Evolutionary conservation across 1,284 basidiomycete species (phyloP).

Genomic region (Leucoagaricus sp.): DNA sequence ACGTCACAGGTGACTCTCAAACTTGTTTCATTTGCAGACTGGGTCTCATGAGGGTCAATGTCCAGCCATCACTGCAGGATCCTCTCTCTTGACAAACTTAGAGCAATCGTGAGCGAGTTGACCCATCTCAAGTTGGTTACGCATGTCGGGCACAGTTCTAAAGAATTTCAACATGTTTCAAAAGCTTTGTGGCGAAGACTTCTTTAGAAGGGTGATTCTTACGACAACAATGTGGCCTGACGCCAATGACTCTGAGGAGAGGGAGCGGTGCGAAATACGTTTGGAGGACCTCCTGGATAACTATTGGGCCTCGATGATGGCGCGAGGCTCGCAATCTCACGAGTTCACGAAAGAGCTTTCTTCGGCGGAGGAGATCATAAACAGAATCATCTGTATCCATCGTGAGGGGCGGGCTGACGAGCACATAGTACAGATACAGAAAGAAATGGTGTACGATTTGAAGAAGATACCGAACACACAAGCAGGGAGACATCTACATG

Average conservation of each 20-base stretch:
- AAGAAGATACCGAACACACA: conserved; percentile 14
- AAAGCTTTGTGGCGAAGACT: conserved; percentile 3
- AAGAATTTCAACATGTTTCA: conserved; percentile 6
- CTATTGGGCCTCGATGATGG: background rate
- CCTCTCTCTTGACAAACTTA: too few relatives aligned
- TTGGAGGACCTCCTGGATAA: background rate
- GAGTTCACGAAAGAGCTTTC: background rate
- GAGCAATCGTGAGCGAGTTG: too few relatives aligned
- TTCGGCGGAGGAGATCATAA: background rate
- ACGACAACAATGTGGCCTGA: conserved; percentile 10
- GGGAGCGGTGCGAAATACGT: background rate
- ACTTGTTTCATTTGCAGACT: too few relatives aligned
- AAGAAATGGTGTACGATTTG: conserved; percentile 13
- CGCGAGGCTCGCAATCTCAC: background rate
- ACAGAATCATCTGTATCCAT: background rate
- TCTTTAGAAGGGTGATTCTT: background rate
- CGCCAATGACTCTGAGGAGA: background rate
- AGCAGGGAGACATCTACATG: background rate
- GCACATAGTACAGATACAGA: conserved; percentile 19
- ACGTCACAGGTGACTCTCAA: too few relatives aligned
- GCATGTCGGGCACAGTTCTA: background rate
- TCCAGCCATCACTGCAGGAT: too few relatives aligned
- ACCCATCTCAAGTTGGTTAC: too few relatives aligned
- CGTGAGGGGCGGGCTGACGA: background rate
- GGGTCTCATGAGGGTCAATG: too few relatives aligned